These are phyloP conservation scores for Persicaria maculosa DNA, from an alignment of 148 eudicot species.

Conservation along the genomic window DNA sequence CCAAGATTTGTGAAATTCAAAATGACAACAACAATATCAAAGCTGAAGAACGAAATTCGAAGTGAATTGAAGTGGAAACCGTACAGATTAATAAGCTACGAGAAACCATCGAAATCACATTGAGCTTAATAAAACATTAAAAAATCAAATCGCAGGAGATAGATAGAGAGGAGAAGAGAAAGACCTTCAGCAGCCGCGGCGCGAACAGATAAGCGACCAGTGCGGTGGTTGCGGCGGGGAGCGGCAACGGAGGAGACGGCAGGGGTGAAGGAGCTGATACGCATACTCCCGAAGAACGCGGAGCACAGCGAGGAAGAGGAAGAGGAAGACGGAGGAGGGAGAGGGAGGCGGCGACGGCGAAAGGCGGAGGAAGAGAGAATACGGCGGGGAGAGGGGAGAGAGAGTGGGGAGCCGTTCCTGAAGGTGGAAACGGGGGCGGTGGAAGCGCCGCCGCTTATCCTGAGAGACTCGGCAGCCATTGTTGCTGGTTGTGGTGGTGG, in stretches of 20 bases:
- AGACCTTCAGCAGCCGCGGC: constrained; percentile 18
- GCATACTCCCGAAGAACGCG: constrained; percentile 14
- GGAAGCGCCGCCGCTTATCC: constrained; percentile 9
- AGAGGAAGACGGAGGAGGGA: constrained; percentile 9
- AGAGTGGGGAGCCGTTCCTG: constrained; percentile 5
- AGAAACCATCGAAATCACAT: neutral
- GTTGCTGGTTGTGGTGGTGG: neutral
- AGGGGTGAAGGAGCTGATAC: constrained; percentile 2
- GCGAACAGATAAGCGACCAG: constrained; percentile 8
- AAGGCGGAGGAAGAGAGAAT: constrained; percentile 11
- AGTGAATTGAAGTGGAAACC: neutral
- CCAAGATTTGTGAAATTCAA: neutral
- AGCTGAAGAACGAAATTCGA: neutral
- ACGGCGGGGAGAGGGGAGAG: constrained; percentile 14
- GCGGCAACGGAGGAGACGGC: neutral
- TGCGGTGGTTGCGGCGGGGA: neutral
- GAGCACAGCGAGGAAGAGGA: constrained; percentile 1
- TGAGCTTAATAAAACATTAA: neutral
- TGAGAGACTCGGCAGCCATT: constrained; percentile 19
- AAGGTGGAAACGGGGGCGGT: constrained; percentile 7
- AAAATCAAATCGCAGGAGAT: neutral
- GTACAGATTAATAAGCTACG: neutral
- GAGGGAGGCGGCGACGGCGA: constrained; percentile 10
- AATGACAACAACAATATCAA: neutral
- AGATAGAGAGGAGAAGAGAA: neutral